Evolutionary conservation across 148 eudicot species (phyloP), one percentile per base, ranked within the genome.

Genomic region (Silene latifolia): DNA sequence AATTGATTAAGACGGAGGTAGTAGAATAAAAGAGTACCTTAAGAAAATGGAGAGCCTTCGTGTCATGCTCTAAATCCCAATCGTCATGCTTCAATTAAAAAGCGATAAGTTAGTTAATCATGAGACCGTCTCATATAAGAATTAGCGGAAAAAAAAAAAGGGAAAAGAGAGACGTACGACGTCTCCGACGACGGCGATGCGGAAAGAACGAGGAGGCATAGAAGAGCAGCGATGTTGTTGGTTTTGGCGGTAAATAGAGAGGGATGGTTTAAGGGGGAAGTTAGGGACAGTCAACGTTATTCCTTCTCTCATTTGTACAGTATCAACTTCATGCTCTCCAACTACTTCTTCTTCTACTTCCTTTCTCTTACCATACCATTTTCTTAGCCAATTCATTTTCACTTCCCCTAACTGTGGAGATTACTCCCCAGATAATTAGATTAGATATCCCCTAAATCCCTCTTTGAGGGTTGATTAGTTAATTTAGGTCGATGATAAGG

Each of bases 151-250:
- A 5, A 13, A 14, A 1, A 10, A 12, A 5, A 32, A n/a, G 8
- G 8, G 20, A 14, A 64, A 4, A 15, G 4, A 17, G 15, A 59
- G 21, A 72, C 85, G 81, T 77, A 93, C 98, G 4, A 88, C 81
- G 82, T 93, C 98, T 63, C 98, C 98, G 64, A 93, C 93, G 78
- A 93, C 70, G 42, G 93, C 96, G 62, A 93, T 90, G 48, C 93
- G 82, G 58, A 81, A 80, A 51, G 87, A 19, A 25, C 88, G 82
- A 21, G 17, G 15, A 39, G 8, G 0, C 71, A 44, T 67, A 86
- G 85, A 82, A 1, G 88, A 63, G 74, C 70, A 77, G 29, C 58
- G 58, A 15, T 12, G 17, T 23, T 42, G 13, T 2, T 21, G n/a
- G 58, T 69, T 73, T 60, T 9, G 63, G 57, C 13, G 56, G 56